Conservation (phyloP, 176 grass and related monocot genomes). For the Lolium rigidum region DNA sequence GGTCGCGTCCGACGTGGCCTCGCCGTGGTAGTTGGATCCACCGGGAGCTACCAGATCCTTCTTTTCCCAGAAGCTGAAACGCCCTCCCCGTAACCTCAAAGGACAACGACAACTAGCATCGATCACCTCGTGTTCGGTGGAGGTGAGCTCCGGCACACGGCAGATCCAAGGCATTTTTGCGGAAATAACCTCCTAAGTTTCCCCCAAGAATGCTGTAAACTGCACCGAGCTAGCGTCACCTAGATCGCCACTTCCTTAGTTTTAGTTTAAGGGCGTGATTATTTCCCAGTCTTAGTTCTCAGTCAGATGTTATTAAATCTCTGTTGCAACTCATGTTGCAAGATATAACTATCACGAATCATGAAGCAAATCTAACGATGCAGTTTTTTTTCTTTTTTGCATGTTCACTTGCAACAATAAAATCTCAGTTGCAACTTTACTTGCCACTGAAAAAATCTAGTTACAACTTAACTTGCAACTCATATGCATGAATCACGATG, state of each 20-base stretch:
- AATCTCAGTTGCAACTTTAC: too few relatives aligned
- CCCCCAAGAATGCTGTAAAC: background rate
- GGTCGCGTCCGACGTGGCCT: conserved; percentile 43
- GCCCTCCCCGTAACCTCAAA: background rate
- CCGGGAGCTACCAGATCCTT: background rate
- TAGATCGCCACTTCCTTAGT: background rate
- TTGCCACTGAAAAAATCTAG: too few relatives aligned
- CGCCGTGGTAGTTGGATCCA: conserved; percentile 44
- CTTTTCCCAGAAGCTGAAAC: background rate
- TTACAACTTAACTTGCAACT: too few relatives aligned
- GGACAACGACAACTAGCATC: background rate
- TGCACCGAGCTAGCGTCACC: background rate
- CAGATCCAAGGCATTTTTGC: background rate
- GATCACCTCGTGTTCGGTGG: background rate
- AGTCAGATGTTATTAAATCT: too few relatives aligned
- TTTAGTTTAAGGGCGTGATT: too few relatives aligned
- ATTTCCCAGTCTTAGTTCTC: too few relatives aligned
- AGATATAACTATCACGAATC: too few relatives aligned
- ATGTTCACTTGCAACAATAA: too few relatives aligned
- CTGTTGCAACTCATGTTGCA: too few relatives aligned
- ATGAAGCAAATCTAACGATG: too few relatives aligned
- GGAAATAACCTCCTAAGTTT: background rate
- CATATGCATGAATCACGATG: too few relatives aligned
- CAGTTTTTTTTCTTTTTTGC: too few relatives aligned
- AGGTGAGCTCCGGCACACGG: background rate